Conservation (phyloP, 2,329 filamentous ascomycete genomes). For the Aschersonia sp. region DNA sequence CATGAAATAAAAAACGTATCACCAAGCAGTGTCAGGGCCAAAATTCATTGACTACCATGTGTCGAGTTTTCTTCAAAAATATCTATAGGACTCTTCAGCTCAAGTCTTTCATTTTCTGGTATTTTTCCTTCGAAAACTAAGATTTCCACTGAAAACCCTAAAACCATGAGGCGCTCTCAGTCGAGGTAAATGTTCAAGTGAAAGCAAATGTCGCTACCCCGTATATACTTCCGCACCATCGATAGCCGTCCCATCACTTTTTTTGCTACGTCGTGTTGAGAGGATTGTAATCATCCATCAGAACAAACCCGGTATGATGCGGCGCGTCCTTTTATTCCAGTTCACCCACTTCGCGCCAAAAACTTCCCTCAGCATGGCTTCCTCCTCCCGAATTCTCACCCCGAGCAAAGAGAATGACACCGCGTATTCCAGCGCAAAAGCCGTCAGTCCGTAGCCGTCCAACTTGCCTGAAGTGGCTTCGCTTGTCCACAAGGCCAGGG, state of each 20-base stretch:
- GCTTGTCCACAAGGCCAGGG: constrained; percentile 22
- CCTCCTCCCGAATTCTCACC: constrained; percentile 30
- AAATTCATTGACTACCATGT: too few species aligned
- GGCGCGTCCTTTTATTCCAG: constrained; percentile 30
- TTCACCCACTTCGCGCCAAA: constrained; percentile 33
- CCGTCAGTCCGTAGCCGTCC: background rate
- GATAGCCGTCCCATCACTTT: too few species aligned
- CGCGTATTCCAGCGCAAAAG: background rate
- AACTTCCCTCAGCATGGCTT: constrained; percentile 28
- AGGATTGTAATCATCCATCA: background rate
- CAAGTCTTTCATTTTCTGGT: background rate
- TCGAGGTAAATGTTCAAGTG: background rate
- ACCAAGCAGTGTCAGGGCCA: too few species aligned
- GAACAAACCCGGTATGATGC: constrained; percentile 26
- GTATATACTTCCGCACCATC: too few species aligned
- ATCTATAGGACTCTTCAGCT: background rate
- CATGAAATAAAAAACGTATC: too few species aligned
- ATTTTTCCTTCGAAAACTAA: background rate
- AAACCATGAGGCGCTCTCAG: background rate
- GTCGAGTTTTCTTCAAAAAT: too few species aligned
- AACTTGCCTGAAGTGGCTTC: constrained; percentile 6
- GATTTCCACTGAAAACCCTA: background rate
- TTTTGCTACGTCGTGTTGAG: too few species aligned
- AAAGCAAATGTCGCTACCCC: too few species aligned
- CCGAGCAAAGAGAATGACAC: background rate